phyloP scores from a whole-genome alignment of 139 green algal species.

The Coccomyxa sp. region DNA sequence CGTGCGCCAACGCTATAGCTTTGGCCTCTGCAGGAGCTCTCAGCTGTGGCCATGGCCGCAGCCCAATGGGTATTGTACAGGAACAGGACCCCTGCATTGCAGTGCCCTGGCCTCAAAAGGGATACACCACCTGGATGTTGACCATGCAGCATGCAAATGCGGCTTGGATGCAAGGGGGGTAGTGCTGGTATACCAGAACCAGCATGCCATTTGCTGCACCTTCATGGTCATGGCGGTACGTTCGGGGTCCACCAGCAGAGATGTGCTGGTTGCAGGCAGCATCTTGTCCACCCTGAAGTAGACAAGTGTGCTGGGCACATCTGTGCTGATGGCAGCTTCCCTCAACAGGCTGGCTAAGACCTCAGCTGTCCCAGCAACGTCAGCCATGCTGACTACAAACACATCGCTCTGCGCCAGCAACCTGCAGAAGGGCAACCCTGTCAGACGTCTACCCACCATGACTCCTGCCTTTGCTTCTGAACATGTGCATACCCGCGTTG shows the following conservation, averaged over 20 bases:
- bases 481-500: too few relatives aligned
- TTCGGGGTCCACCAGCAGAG: conserved; percentile 1
- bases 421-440: conserved; percentile 19
- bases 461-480: too few relatives aligned
- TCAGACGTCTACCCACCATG: too few relatives aligned
- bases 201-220: background rate
- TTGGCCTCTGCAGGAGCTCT: too few relatives aligned
- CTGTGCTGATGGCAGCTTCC: background rate
- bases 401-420: conserved; percentile 21
- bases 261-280: background rate
- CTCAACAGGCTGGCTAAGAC: background rate
- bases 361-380: background rate
- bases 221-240: conserved; percentile 15
- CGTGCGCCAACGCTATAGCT: too few relatives aligned
- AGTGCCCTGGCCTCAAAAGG: background rate
- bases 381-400: conserved; percentile 2
- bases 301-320: background rate
- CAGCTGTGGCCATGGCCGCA: background rate
- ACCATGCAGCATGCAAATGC: background rate
- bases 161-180: background rate
- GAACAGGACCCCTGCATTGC: background rate
- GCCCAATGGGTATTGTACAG: background rate
- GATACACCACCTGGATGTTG: background rate
- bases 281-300: background rate
- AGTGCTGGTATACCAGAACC: background rate